Percentiles rank a stretch among this genome's conserved stretches.
These are phyloP conservation scores for Daedaleopsis nitida DNA, from an alignment of 768 basidiomycete genomes.

Conservation along the genomic window DNA sequence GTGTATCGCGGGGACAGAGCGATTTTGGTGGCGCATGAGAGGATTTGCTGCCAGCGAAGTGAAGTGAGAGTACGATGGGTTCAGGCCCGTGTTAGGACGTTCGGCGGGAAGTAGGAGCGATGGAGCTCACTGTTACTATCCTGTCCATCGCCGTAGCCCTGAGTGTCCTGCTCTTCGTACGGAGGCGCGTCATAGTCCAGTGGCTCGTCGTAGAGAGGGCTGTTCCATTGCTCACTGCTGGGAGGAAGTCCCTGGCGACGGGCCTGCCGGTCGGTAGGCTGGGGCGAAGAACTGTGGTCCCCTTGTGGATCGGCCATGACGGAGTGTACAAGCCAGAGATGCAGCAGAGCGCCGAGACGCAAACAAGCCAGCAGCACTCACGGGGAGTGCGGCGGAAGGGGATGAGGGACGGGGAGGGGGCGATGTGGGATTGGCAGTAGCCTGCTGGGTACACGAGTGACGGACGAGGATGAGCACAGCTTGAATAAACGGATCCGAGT, in stretches of 20 bases:
- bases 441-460: neutral
- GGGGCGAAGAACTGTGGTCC: slow-evolving; percentile 5
- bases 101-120: slow-evolving; percentile 2
- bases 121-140: slow-evolving; percentile 23
- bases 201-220: slow-evolving; percentile 3
- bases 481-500: neutral
- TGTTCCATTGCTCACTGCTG: slow-evolving; percentile 15
- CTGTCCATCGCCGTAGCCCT: slow-evolving; percentile 6
- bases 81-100: slow-evolving; percentile 6
- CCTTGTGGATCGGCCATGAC: slow-evolving; percentile 21
- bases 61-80: neutral
- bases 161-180: neutral
- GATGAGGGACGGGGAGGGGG: neutral
- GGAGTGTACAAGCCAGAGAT: neutral
- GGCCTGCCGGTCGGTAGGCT: slow-evolving; percentile 13
- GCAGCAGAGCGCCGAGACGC: neutral
- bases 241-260: slow-evolving; percentile 20
- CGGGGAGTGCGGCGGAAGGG: neutral
- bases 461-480: slow-evolving; percentile 1
- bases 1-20: slow-evolving; percentile 49
- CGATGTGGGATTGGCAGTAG: neutral
- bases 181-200: neutral
- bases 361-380: neutral
- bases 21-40: slow-evolving; percentile 48
- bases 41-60: slow-evolving; percentile 3